These are phyloP conservation scores for Choiromyces venosus DNA, from an alignment of 495 filamentous ascomycete genomes.

Conservation along the genomic window DNA sequence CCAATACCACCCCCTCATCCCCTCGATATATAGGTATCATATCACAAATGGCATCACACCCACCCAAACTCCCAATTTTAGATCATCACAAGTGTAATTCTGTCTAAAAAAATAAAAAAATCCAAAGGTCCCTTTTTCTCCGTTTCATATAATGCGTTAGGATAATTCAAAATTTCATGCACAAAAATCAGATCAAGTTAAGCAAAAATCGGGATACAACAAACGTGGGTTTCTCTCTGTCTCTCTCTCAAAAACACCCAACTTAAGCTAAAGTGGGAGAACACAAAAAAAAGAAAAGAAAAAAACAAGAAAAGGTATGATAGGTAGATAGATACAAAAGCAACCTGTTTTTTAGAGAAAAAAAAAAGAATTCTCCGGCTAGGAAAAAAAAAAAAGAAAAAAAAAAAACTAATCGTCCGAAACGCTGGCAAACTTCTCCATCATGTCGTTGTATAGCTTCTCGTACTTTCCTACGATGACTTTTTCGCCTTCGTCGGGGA, in stretches of 20 bases:
- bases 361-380: background rate
- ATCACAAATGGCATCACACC: background rate
- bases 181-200: too few species aligned
- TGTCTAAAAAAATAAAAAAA: background rate
- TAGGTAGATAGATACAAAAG: background rate
- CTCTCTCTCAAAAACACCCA: background rate
- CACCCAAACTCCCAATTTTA: background rate
- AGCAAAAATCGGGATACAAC: background rate
- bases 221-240: background rate
- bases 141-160: background rate
- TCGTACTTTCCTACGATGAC: constrained; percentile 62
- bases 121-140: too few species aligned
- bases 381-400: constrained; percentile 18
- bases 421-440: constrained; percentile 91
- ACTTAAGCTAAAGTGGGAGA: background rate
- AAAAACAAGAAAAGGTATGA: background rate
- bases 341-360: background rate
- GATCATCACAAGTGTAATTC: background rate
- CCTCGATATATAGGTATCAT: background rate
- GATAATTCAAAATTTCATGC: background rate
- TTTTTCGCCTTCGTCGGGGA: constrained; percentile 42
- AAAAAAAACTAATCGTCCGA: constrained; percentile 59
- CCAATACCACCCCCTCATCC: too few species aligned
- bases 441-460: constrained; percentile 80
- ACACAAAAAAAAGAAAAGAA: background rate